Conservation (phyloP, 208 protist species). For the Phytomonas sp. region DNA sequence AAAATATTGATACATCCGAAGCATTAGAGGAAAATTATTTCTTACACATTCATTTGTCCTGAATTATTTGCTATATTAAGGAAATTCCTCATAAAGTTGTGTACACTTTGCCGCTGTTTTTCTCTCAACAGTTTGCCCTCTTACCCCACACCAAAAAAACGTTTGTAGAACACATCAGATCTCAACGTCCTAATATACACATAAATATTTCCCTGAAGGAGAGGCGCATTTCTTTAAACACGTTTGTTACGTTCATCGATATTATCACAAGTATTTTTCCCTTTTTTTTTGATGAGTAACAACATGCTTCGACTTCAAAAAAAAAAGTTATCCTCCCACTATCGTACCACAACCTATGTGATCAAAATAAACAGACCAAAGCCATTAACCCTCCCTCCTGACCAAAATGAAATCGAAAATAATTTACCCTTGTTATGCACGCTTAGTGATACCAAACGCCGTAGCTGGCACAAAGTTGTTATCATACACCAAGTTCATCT, state of each 20-base stretch:
- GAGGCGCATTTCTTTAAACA: too few species aligned
- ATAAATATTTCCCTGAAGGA: too few species aligned
- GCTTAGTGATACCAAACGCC: slow-evolving; percentile 67
- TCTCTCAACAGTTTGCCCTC: not conserved
- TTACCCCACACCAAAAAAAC: too few species aligned
- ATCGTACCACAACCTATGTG: not conserved
- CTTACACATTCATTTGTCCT: not conserved
- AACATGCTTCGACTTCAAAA: too few species aligned
- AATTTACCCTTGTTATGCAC: not conserved
- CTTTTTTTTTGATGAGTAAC: too few species aligned
- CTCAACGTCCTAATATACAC: too few species aligned
- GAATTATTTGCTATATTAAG: not conserved
- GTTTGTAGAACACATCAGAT: too few species aligned
- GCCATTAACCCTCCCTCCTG: not conserved
- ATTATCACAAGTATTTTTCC: too few species aligned
- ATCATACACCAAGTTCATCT: slow-evolving; percentile 84
- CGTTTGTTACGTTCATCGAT: too few species aligned
- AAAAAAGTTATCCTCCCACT: too few species aligned
- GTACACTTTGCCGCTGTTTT: not conserved
- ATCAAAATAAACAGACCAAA: not conserved
- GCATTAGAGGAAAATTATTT: not conserved
- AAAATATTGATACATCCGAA: not conserved
- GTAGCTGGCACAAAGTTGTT: slow-evolving; percentile 73
- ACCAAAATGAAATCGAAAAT: not conserved
- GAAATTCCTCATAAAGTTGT: not conserved